A percentile compares a stretch with the other conserved stretches of the same genome.
Evolutionary conservation across 129 eudicot species (phyloP).

Genomic region (Calendula officinalis): DNA sequence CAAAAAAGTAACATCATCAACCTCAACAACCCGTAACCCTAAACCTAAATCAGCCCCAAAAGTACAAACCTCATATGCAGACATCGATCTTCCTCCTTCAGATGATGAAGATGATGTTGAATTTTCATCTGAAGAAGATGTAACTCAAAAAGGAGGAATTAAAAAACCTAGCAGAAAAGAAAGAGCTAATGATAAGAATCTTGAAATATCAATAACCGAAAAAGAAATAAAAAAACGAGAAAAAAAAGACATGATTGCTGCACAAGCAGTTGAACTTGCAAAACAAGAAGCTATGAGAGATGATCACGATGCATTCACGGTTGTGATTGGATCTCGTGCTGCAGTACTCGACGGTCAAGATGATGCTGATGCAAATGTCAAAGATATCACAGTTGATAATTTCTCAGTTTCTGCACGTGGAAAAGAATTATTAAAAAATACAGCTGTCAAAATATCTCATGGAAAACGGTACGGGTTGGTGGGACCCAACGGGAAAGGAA

Average conservation of each 20-base stretch:
- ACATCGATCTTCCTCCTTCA: conserved; percentile 15
- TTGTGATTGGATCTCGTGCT: conserved; percentile 8
- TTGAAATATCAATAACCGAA: conserved; percentile 6
- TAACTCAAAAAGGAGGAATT: conserved; percentile 1
- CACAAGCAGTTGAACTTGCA: conserved; percentile 2
- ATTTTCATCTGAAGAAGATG: conserved; percentile 4
- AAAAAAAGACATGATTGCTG: conserved; percentile 5
- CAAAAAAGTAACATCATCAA: neutral
- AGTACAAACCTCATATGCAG: neutral
- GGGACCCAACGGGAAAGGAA: conserved; percentile 15
- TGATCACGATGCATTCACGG: conserved; percentile 15
- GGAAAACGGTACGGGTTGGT: conserved; percentile 20
- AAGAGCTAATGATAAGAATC: conserved; percentile 7
- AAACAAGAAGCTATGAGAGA: conserved; percentile 12
- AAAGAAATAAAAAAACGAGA: conserved; percentile 7
- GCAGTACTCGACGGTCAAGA: conserved; percentile 16
- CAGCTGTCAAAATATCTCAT: conserved; percentile 12
- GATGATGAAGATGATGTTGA: conserved; percentile 16
- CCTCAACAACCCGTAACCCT: conserved; percentile 2
- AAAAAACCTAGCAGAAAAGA: conserved; percentile 2
- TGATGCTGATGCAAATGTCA: conserved; percentile 18
- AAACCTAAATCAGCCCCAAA: conserved; percentile 11
- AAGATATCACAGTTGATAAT: conserved; percentile 7
- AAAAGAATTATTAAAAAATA: conserved; percentile 14
- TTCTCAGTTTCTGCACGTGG: conserved; percentile 18